These are phyloP conservation scores for Graphiopsis chlorocephala DNA, from an alignment of 2,329 filamentous ascomycete species.

Conservation along the genomic window DNA sequence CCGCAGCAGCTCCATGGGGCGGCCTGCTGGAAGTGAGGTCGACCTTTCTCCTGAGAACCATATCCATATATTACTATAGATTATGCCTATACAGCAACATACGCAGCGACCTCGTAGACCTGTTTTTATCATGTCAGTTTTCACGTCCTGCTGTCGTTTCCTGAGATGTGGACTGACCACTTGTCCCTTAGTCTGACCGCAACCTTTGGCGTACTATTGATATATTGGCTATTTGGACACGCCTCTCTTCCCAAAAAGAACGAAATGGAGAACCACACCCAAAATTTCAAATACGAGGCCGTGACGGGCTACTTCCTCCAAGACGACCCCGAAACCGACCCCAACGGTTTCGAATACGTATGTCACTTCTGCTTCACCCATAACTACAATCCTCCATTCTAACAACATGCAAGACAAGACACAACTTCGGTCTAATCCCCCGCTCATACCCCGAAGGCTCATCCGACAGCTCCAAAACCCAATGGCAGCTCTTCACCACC, in stretches of 20 bases:
- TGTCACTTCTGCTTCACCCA: conserved; percentile 13
- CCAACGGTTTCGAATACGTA: conserved; percentile 50
- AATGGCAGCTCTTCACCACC: conserved; percentile 63
- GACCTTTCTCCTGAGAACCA: neutral
- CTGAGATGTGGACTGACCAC: neutral
- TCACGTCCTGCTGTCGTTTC: neutral
- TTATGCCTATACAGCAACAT: conserved; percentile 8
- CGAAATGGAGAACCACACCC: conserved; percentile 17
- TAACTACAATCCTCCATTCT: neutral
- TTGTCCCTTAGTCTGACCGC: neutral
- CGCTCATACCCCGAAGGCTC: conserved; percentile 42
- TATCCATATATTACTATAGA: neutral
- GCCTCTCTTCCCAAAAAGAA: neutral
- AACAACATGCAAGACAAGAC: conserved; percentile 19
- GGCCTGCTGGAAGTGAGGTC: neutral
- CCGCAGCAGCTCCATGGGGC: neutral
- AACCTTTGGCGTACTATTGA: neutral
- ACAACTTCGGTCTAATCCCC: conserved; percentile 49
- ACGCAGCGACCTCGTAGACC: neutral
- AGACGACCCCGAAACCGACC: conserved; percentile 49
- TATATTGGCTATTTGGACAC: conserved; percentile 8
- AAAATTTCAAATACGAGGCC: conserved; percentile 31
- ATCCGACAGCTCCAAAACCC: conserved; percentile 45
- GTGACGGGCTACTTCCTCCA: conserved; percentile 51
- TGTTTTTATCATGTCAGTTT: conserved; percentile 2